A percentile compares a stretch with the other conserved stretches of the same genome.
Evolutionary conservation across 179 eudicot genomes (phyloP).

Genomic region (Beta corolliflora): DNA sequence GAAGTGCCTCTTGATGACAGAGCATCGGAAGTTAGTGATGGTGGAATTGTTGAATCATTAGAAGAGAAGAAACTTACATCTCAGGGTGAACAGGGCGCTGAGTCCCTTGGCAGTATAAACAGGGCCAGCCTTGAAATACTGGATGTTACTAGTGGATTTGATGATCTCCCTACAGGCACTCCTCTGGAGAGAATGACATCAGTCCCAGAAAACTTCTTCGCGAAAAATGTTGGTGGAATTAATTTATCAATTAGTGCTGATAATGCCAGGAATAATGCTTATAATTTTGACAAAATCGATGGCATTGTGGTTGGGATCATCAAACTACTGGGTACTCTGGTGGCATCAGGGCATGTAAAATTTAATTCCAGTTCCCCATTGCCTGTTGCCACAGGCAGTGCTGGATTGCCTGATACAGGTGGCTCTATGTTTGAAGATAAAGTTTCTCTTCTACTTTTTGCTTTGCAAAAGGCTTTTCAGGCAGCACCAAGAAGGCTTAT

Average conservation of each 20-base stretch:
- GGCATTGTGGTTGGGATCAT: conserved; percentile 83
- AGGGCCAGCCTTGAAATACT: conserved; percentile 38
- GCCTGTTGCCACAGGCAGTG: conserved; percentile 52
- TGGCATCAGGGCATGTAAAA: conserved; percentile 73
- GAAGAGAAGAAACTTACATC: conserved; percentile 45
- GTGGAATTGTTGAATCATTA: conserved; percentile 27
- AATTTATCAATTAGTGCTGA: conserved; percentile 88
- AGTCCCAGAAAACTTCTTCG: conserved; percentile 56
- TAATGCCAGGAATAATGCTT: conserved; percentile 93
- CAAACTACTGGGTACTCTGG: conserved; percentile 77
- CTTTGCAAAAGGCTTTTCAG: conserved; percentile 94
- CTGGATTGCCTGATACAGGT: conserved; percentile 70
- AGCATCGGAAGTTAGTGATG: conserved; percentile 38
- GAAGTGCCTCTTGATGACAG: conserved; percentile 34
- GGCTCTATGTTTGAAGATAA: conserved; percentile 99
- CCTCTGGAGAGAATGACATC: conserved; percentile 63
- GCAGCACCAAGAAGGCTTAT: conserved; percentile 97
- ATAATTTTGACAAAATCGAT: conserved; percentile 85
- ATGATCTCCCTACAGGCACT: conserved; percentile 29
- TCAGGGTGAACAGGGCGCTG: conserved; percentile 37
- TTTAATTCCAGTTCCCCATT: conserved; percentile 57
- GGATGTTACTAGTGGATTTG: conserved; percentile 26
- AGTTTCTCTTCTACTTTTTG: conserved; percentile 83
- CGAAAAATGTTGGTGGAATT: conserved; percentile 88
- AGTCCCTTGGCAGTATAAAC: conserved; percentile 31